These are phyloP conservation scores for Mycena olivaceomarginata DNA, from an alignment of 768 basidiomycete genomes.

Conservation along the genomic window DNA sequence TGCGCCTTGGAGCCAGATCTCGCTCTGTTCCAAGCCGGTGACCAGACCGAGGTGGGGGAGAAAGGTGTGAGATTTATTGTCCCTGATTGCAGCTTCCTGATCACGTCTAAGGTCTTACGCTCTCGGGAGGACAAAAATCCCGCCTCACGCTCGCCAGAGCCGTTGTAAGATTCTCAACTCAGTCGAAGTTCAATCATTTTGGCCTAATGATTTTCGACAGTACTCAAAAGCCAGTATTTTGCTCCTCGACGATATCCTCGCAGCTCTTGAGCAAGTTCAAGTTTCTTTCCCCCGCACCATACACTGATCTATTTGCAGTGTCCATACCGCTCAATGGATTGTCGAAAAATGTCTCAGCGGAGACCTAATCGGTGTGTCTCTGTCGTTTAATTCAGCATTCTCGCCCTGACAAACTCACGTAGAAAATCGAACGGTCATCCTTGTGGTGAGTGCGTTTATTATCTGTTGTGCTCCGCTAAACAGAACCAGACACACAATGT, in stretches of 20 bases:
- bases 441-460: slow-evolving; percentile 60
- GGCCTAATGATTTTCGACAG: slow-evolving; percentile 38
- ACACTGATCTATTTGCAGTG: slow-evolving; percentile 38
- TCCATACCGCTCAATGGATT: slow-evolving; percentile 71
- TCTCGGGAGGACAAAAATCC: slow-evolving; percentile 65
- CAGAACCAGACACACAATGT: slow-evolving; percentile 68
- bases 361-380: slow-evolving; percentile 54
- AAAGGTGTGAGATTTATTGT: slow-evolving; percentile 70
- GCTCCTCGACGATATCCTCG: slow-evolving; percentile 84
- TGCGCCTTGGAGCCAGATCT: slow-evolving; percentile 86
- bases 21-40: slow-evolving; percentile 80
- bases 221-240: slow-evolving; percentile 71
- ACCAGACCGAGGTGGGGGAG: slow-evolving; percentile 80
- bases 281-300: slow-evolving; percentile 8
- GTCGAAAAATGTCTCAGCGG: slow-evolving; percentile 68
- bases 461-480: not conserved
- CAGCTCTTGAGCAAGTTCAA: slow-evolving; percentile 63
- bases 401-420: not conserved
- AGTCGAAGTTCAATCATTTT: slow-evolving; percentile 52
- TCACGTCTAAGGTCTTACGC: slow-evolving; percentile 9
- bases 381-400: not conserved
- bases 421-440: slow-evolving; percentile 60
- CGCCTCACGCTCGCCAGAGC: slow-evolving; percentile 68
- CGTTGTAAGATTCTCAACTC: slow-evolving; percentile 41
- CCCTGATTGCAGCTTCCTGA: slow-evolving; percentile 45